Evolutionary conservation across 2,329 filamentous ascomycete species (phyloP), one percentile per base, ranked within the genome.

Genomic region (Setomelanomma holmii): DNA sequence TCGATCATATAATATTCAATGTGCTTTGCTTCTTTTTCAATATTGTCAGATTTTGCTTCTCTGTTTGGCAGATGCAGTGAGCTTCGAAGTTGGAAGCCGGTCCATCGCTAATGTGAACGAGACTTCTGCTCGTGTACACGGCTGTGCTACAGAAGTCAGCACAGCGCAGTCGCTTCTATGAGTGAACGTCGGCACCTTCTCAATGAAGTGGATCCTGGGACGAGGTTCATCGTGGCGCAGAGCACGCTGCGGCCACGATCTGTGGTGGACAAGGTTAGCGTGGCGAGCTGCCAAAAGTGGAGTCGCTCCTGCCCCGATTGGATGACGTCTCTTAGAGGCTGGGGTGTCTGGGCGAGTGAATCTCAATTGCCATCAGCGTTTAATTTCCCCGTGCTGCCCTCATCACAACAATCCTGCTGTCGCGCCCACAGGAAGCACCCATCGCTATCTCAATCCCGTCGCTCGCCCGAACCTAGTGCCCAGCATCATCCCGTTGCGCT

Each of bases 361-460:
- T 39, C 45, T 24, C 46, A 38, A 46, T 50, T 49, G 39, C 39
- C 44, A 38, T 48, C 21, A 47, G 36, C 46, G 55, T 49, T 53
- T 55, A 58, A 58, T 57, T 53, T 55, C 55, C 49, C 47, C 19
- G 33, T 33, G 14, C 41, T 40, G 30, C 34, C 56, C 49, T 52
- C 56, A 51, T 58, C 53, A 49, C 53, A 64, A 56, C 55, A 55
- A 59, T 49, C 46, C 40, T 50, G 23, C 41, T 41, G 34, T 36
- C 30, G 47, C 49, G 45, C 49, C 42, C 22, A 40, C 19, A 11
- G 20, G 44, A 49, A 38, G 30, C 27, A 45, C 49, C 49, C 30
- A 47, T 56, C 48, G 46, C 44, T 51, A 42, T 41, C 45, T 49
- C 42, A 51, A 40, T 49, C 23, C 36, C 39, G 51, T 53, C 45